phyloP scores from a whole-genome alignment of 495 filamentous ascomycete genomes.

The Annulohypoxylon moriforme region DNA sequence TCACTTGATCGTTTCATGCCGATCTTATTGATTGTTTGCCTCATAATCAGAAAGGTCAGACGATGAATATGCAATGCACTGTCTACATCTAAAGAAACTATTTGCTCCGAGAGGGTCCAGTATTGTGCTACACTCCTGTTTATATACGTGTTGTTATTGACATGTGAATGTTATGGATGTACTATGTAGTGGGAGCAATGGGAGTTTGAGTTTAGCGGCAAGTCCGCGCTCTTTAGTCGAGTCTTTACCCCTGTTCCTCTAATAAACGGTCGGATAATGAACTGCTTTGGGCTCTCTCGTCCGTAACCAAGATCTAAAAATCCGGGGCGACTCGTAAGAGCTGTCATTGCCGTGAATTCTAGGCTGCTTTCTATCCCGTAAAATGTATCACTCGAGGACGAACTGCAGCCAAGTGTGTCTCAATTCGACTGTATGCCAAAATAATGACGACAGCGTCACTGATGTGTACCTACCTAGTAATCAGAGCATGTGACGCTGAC shows the following conservation, averaged over 20 bases:
- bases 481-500: not conserved
- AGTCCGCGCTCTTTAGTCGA: conserved; percentile 16
- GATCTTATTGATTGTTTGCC: conserved; percentile 29
- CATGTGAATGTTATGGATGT: conserved; percentile 30
- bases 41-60: conserved; percentile 27
- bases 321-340: conserved; percentile 17
- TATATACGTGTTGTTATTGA: conserved; percentile 17
- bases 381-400: not conserved
- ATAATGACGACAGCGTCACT: conserved; percentile 10
- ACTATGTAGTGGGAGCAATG: not conserved
- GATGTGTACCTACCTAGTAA: too few species aligned
- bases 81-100: conserved; percentile 9
- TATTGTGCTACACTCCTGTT: conserved; percentile 5
- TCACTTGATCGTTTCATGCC: conserved; percentile 22
- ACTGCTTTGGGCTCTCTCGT: conserved; percentile 19
- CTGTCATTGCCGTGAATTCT: not conserved
- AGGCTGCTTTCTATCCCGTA: not conserved
- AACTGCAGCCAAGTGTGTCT: not conserved
- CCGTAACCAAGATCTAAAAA: conserved; percentile 34
- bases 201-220: conserved; percentile 7
- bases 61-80: conserved; percentile 33
- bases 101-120: not conserved
- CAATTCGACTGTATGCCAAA: conserved; percentile 8
- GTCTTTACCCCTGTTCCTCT: conserved; percentile 19
- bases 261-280: conserved; percentile 18